These are phyloP conservation scores for Trichoderma breve DNA, from an alignment of 2,329 filamentous ascomycete species.

Conservation along the genomic window DNA sequence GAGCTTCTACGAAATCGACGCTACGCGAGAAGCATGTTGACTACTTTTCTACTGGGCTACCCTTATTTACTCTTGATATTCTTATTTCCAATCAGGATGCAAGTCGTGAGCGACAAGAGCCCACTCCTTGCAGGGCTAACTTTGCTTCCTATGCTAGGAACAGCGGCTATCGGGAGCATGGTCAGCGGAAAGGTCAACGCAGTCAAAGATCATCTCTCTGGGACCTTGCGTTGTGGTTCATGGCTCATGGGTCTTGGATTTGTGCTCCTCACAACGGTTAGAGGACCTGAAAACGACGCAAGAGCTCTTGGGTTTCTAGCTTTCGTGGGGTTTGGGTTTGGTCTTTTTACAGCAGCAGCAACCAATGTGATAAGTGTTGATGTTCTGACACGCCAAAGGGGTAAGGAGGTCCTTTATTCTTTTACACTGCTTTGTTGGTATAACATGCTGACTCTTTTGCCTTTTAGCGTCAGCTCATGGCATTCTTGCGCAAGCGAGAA, in stretches of 20 bases:
- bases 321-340: slow-evolving; percentile 54
- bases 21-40: slow-evolving; percentile 43
- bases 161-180: slow-evolving; percentile 45
- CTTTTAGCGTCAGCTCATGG: slow-evolving; percentile 50
- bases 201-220: slow-evolving; percentile 41
- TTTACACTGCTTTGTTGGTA: slow-evolving; percentile 21
- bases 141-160: slow-evolving; percentile 53
- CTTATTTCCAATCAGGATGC: slow-evolving; percentile 48
- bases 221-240: slow-evolving; percentile 44
- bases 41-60: slow-evolving; percentile 50
- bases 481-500: slow-evolving; percentile 50
- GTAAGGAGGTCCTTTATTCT: slow-evolving; percentile 32
- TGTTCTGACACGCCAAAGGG: slow-evolving; percentile 45
- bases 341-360: slow-evolving; percentile 45
- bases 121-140: slow-evolving; percentile 49
- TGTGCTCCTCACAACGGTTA: slow-evolving; percentile 43
- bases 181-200: slow-evolving; percentile 43
- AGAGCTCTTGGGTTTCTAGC: slow-evolving; percentile 50
- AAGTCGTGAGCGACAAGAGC: slow-evolving; percentile 49
- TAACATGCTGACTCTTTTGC: not conserved
- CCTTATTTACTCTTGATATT: slow-evolving; percentile 50
- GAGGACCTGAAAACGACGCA: slow-evolving; percentile 35
- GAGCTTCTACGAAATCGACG: slow-evolving; percentile 47
- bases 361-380: slow-evolving; percentile 47
- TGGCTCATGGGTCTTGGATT: slow-evolving; percentile 47